These are phyloP conservation scores for Wolfiporia cocos DNA, from an alignment of 1,284 basidiomycete genomes.

Conservation along the genomic window DNA sequence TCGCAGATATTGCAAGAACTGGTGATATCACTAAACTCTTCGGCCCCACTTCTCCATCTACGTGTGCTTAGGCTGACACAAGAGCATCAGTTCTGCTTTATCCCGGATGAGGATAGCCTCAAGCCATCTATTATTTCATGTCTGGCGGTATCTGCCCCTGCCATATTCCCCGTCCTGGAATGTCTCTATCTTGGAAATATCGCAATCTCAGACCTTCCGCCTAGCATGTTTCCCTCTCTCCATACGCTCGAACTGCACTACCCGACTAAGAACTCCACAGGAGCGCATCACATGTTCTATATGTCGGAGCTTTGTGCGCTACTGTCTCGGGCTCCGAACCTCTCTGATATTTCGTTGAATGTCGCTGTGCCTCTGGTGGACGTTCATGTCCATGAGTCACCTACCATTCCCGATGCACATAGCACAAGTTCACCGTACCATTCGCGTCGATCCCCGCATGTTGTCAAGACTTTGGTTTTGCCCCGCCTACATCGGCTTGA, in stretches of 20 bases:
- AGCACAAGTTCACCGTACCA: not conserved
- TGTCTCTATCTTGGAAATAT: not conserved
- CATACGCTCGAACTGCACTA: not conserved
- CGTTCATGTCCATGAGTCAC: conserved; percentile 2
- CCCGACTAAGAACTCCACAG: not conserved
- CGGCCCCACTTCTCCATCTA: too few species aligned
- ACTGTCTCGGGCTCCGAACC: conserved; percentile 3
- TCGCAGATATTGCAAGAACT: too few species aligned
- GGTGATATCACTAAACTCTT: too few species aligned
- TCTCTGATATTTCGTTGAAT: conserved; percentile 6
- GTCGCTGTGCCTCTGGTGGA: conserved; percentile 8
- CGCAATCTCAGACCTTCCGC: not conserved
- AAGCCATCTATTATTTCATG: too few species aligned
- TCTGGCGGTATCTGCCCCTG: not conserved
- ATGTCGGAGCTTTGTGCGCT: conserved; percentile 7
- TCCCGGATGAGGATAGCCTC: too few species aligned
- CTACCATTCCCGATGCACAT: not conserved
- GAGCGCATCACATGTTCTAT: conserved; percentile 1
- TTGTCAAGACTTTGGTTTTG: too few species aligned
- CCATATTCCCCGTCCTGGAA: not conserved
- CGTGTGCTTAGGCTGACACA: too few species aligned
- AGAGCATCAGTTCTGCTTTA: too few species aligned
- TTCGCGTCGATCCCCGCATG: not conserved
- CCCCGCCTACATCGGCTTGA: conserved; percentile 8
- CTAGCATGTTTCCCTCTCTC: not conserved